Percentiles rank a stretch among this genome's conserved stretches.
phyloP scores from a whole-genome alignment of 805 yeast genomes.

The Lipomyces starkeyi region DNA sequence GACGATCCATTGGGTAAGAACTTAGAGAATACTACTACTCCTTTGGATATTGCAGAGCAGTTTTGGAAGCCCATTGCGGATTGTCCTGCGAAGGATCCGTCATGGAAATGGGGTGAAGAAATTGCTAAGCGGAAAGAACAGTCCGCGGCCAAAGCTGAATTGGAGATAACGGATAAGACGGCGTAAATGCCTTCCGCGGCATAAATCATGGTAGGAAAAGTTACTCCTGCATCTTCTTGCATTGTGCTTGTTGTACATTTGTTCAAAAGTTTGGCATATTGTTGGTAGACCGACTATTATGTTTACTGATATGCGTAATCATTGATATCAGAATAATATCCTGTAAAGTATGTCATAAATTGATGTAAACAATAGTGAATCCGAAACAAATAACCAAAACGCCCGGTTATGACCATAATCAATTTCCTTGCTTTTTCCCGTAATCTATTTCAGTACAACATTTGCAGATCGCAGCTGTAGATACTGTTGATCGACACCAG shows the following conservation, averaged over 20 bases:
- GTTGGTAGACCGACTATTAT: background rate
- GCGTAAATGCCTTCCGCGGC: background rate
- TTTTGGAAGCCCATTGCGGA: conserved; percentile 47
- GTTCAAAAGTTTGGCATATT: background rate
- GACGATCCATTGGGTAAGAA: conserved; percentile 59
- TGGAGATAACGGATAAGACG: background rate
- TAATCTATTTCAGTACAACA: conserved; percentile 66
- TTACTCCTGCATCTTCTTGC: background rate
- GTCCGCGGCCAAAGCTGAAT: background rate
- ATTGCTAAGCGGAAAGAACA: conserved; percentile 3
- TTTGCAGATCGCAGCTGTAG: conserved; percentile 86
- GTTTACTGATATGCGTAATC: background rate
- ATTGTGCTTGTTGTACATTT: background rate
- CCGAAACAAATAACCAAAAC: background rate
- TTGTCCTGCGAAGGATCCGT: background rate
- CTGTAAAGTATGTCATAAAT: no score
- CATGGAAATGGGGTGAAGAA: conserved; percentile 20
- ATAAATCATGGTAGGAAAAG: background rate
- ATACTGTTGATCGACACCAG: conserved; percentile 93
- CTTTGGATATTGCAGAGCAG: conserved; percentile 53
- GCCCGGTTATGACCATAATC: background rate
- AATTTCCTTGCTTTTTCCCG: background rate
- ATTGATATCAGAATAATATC: background rate
- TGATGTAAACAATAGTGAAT: no score
- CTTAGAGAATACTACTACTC: conserved; percentile 47